Percentiles rank a stretch among this genome's conserved stretches.
Evolutionary conservation across 495 filamentous ascomycete genomes (phyloP).

Genomic region (Penicillium pulvis): DNA sequence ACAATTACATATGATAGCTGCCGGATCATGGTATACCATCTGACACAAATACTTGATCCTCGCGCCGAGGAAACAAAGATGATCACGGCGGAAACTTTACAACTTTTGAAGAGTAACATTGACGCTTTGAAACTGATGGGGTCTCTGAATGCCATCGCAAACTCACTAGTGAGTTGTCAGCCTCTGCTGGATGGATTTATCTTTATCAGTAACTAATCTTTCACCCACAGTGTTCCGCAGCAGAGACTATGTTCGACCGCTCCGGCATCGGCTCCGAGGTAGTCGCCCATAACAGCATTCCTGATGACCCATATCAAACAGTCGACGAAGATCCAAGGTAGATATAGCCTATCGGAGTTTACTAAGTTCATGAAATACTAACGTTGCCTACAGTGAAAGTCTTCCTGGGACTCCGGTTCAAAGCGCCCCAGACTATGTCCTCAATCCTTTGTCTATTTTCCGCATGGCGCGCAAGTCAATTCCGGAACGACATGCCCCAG

Average conservation of each 20-base stretch:
- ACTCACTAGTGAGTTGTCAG: conserved; percentile 21
- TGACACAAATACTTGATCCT: conserved; percentile 35
- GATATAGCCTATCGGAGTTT: neutral
- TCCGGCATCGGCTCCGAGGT: conserved; percentile 34
- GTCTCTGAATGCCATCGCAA: conserved; percentile 24
- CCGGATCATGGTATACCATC: conserved; percentile 37
- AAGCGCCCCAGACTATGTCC: conserved; percentile 36
- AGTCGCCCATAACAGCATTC: conserved; percentile 28
- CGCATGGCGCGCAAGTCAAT: conserved; percentile 36
- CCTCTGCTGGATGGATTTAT: neutral
- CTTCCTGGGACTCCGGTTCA: conserved; percentile 28
- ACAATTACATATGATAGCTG: conserved; percentile 38
- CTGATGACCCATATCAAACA: conserved; percentile 33
- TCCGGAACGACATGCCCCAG: conserved; percentile 35
- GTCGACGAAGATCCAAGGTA: conserved; percentile 24
- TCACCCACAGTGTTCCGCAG: conserved; percentile 20
- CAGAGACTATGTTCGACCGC: conserved; percentile 33
- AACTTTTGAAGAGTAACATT: conserved; percentile 32
- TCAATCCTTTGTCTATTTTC: conserved; percentile 35
- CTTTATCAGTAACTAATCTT: neutral
- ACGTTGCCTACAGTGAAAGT: conserved; percentile 12
- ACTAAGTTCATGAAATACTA: neutral
- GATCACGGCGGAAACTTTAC: conserved; percentile 24
- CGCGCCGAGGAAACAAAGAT: conserved; percentile 24
- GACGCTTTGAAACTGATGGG: conserved; percentile 29